These are phyloP conservation scores for Rhizophora mangle DNA, from an alignment of 345 rosid genomes.

Conservation along the genomic window DNA sequence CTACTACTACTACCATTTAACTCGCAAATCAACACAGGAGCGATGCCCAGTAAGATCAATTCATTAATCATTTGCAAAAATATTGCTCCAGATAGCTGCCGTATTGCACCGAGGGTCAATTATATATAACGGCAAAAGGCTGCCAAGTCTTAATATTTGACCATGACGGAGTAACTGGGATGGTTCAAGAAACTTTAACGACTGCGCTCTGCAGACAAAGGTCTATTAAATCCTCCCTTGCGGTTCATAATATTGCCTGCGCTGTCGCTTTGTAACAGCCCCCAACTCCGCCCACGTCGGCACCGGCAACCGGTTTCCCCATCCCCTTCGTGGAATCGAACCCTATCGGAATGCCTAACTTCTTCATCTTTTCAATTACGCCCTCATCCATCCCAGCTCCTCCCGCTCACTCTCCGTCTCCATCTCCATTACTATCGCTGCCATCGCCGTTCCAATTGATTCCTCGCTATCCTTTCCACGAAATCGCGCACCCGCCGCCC, in stretches of 20 bases:
- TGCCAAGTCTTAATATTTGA: no score
- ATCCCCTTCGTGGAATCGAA: constrained; percentile 94
- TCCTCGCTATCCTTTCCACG: constrained; percentile 48
- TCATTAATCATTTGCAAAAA: no score
- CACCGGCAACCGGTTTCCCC: constrained; percentile 60
- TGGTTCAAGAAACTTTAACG: constrained; percentile 31
- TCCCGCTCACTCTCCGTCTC: constrained; percentile 1
- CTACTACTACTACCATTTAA: no score
- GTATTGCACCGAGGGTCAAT: no score
- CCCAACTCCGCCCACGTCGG: constrained; percentile 75
- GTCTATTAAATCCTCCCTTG: constrained; percentile 87
- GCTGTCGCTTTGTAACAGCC: constrained; percentile 81
- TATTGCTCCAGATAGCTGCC: no score
- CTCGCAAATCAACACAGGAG: no score
- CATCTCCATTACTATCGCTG: background rate
- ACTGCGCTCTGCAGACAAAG: constrained; percentile 72
- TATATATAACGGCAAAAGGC: no score
- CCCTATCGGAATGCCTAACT: constrained; percentile 78
- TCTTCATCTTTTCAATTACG: constrained; percentile 88
- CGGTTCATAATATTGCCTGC: constrained; percentile 88
- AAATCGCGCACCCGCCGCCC: constrained; percentile 43
- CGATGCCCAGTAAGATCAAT: no score
- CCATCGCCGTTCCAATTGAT: constrained; percentile 32
- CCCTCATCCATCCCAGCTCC: constrained; percentile 36
- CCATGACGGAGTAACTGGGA: no score